Evolutionary conservation across 441 rosid species (phyloP).

Genomic region (Erodium trifolium): DNA sequence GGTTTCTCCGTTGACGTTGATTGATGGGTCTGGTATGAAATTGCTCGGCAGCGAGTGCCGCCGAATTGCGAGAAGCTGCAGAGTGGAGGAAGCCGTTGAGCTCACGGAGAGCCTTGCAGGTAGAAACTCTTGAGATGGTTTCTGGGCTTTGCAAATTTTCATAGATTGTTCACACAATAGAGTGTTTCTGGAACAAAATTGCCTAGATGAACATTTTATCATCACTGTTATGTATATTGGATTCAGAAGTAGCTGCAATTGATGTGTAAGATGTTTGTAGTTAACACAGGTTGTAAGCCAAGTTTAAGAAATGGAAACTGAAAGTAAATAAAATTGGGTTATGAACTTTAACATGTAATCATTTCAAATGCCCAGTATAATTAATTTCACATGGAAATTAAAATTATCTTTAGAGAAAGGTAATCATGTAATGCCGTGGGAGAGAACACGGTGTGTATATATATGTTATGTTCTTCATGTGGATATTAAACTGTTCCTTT

Average conservation of each 20-base stretch:
- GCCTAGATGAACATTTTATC: no score
- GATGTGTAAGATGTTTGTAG: no score
- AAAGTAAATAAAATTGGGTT: background rate
- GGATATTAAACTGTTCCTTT: slow-evolving; percentile 19
- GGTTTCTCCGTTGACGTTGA: slow-evolving; percentile 43
- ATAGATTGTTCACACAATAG: no score
- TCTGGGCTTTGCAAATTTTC: no score
- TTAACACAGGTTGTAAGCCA: no score
- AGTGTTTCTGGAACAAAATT: no score
- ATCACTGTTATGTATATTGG: no score
- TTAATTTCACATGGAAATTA: background rate
- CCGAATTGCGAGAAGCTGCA: slow-evolving; percentile 37
- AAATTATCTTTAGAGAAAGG: background rate
- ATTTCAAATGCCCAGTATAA: background rate
- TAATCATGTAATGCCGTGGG: background rate
- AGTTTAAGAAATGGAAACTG: no score
- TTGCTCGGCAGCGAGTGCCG: slow-evolving; percentile 46
- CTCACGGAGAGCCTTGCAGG: slow-evolving; percentile 74
- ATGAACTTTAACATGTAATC: background rate
- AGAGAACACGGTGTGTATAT: background rate
- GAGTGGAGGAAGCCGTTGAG: slow-evolving; percentile 43
- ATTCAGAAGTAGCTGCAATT: no score
- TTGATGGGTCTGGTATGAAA: slow-evolving; percentile 35
- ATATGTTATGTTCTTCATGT: background rate
- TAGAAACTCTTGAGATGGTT: slow-evolving; percentile 17